Percentiles rank a stretch among this genome's conserved stretches.
These are phyloP conservation scores for Suillus cothurnatus DNA, from an alignment of 768 basidiomycete genomes.

Conservation along the genomic window DNA sequence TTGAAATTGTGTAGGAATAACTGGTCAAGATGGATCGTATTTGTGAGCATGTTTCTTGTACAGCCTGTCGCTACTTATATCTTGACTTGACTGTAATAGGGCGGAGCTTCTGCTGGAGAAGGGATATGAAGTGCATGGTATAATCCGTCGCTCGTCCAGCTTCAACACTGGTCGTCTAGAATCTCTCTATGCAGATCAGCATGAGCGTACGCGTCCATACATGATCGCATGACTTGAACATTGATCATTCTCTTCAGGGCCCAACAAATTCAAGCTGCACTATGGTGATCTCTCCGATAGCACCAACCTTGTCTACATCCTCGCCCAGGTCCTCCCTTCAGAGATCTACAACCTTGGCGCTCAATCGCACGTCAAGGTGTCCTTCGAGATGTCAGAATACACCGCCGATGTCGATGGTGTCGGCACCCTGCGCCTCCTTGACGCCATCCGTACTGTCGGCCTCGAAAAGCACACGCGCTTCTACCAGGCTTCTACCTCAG, in stretches of 20 bases:
- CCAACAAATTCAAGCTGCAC: slow-evolving; percentile 80
- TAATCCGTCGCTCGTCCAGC: slow-evolving; percentile 95
- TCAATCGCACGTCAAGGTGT: slow-evolving; percentile 98
- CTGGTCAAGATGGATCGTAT: slow-evolving; percentile 96
- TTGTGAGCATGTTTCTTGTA: slow-evolving; percentile 51
- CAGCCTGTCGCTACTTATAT: slow-evolving; percentile 2
- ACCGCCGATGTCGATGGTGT: slow-evolving; percentile 97
- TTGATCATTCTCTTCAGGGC: slow-evolving; percentile 42
- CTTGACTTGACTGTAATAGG: slow-evolving; percentile 38
- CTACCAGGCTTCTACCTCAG: slow-evolving; percentile 97
- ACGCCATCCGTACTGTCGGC: slow-evolving; percentile 94
- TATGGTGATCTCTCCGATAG: slow-evolving; percentile 95
- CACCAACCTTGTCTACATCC: slow-evolving; percentile 96
- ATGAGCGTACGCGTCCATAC: slow-evolving; percentile 66
- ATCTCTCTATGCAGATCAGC: slow-evolving; percentile 91
- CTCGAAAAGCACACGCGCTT: slow-evolving; percentile 92
- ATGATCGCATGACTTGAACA: slow-evolving; percentile 10
- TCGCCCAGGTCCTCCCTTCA: slow-evolving; percentile 91
- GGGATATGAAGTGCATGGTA: slow-evolving; percentile 92
- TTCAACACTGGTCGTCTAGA: slow-evolving; percentile 97
- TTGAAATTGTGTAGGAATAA: slow-evolving; percentile 64
- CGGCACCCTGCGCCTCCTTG: slow-evolving; percentile 92
- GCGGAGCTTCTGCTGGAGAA: slow-evolving; percentile 84
- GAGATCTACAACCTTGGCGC: slow-evolving; percentile 99
- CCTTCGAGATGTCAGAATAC: slow-evolving; percentile 99